phyloP scores from a whole-genome alignment of 2,329 filamentous ascomycete genomes.

The Zasmidium angulare region DNA sequence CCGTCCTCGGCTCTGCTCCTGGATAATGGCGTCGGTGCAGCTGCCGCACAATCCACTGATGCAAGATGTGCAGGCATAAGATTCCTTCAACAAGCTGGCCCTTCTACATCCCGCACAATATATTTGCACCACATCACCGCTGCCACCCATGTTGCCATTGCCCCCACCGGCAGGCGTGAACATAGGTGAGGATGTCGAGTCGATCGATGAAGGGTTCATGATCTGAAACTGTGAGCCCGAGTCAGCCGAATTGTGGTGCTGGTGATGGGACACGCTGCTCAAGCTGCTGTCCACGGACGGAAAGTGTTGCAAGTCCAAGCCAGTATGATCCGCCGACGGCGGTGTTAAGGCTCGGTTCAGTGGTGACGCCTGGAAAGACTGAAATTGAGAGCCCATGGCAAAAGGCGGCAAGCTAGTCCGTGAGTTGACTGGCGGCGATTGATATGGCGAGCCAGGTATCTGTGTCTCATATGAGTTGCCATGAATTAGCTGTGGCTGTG shows the following conservation, averaged over 20 bases:
- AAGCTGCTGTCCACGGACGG: constrained; percentile 79
- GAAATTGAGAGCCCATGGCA: constrained; percentile 51
- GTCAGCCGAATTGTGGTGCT: constrained; percentile 35
- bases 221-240: constrained; percentile 70
- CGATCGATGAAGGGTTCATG: constrained; percentile 44
- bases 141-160: constrained; percentile 2
- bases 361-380: constrained; percentile 82
- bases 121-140: constrained; percentile 64
- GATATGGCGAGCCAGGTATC: constrained; percentile 52
- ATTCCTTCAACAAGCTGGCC: constrained; percentile 74
- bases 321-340: constrained; percentile 52
- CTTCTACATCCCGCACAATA: constrained; percentile 87
- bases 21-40: constrained; percentile 79
- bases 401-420: constrained; percentile 63
- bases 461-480: constrained; percentile 21
- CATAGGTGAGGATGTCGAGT: constrained; percentile 56
- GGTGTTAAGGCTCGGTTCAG: constrained; percentile 88
- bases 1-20: constrained; percentile 67
- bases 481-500: neutral
- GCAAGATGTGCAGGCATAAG: constrained; percentile 93
- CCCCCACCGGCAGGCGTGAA: constrained; percentile 26
- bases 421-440: constrained; percentile 50
- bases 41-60: constrained; percentile 89
- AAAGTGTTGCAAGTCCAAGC: constrained; percentile 64
- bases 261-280: constrained; percentile 27